phyloP scores from a whole-genome alignment of 2,329 filamentous ascomycete genomes.

The Aspergillus sp. region DNA sequence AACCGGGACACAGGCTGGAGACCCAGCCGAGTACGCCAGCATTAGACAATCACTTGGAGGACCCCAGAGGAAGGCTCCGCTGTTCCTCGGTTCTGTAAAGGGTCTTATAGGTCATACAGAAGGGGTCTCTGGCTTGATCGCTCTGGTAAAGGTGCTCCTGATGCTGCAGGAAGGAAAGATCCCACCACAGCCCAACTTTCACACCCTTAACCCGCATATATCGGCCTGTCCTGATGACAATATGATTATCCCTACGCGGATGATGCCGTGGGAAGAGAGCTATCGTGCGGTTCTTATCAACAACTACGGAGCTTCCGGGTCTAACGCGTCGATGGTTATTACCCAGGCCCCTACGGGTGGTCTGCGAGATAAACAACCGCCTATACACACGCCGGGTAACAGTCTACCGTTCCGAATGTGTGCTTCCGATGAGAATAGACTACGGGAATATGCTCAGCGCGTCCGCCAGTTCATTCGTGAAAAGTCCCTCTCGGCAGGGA shows the following conservation, averaged over 20 bases:
- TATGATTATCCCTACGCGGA: slow-evolving; percentile 14
- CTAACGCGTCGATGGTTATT: slow-evolving; percentile 28
- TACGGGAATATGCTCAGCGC: slow-evolving; percentile 8
- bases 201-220: slow-evolving; percentile 22
- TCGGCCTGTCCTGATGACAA: slow-evolving; percentile 11
- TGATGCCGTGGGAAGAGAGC: slow-evolving; percentile 11
- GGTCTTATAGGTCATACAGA: slow-evolving; percentile 36
- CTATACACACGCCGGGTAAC: neutral
- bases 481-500: neutral
- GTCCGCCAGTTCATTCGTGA: slow-evolving; percentile 7
- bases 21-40: slow-evolving; percentile 28
- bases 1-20: slow-evolving; percentile 32
- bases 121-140: slow-evolving; percentile 30
- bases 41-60: slow-evolving; percentile 23
- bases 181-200: slow-evolving; percentile 26
- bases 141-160: slow-evolving; percentile 29
- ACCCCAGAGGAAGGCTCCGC: slow-evolving; percentile 6
- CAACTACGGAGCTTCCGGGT: slow-evolving; percentile 32
- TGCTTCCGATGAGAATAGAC: slow-evolving; percentile 9
- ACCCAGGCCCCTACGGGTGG: slow-evolving; percentile 9
- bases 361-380: no score
- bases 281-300: slow-evolving; percentile 25
- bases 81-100: slow-evolving; percentile 33
- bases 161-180: slow-evolving; percentile 28
- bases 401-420: slow-evolving; percentile 15